Percentiles rank a stretch among this genome's conserved stretches.
phyloP scores from a whole-genome alignment of 2,329 filamentous ascomycete species.

The Ceratocystis alfenasii region DNA sequence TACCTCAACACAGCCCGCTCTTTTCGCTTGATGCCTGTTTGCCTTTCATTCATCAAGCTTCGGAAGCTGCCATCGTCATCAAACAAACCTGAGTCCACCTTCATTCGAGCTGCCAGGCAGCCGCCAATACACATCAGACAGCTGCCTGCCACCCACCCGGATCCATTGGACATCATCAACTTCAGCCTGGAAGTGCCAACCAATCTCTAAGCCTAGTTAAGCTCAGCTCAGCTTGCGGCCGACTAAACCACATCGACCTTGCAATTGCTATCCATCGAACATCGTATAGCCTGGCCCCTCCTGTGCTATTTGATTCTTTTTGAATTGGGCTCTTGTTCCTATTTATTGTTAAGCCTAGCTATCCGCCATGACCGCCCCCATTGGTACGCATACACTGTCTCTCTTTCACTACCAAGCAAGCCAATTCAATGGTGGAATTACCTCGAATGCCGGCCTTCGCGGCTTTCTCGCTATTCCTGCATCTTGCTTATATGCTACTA shows the following conservation, averaged over 20 bases:
- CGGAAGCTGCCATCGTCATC: slow-evolving; percentile 12
- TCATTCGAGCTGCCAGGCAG: neutral
- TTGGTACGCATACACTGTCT: slow-evolving; percentile 10
- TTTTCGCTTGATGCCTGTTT: neutral
- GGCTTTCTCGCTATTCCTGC: neutral
- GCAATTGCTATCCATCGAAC: slow-evolving; percentile 2
- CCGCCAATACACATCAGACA: neutral
- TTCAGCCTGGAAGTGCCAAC: slow-evolving; percentile 6
- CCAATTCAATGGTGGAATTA: neutral
- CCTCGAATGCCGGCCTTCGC: neutral
- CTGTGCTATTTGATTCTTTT: neutral
- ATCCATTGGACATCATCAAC: neutral
- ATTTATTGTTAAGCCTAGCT: neutral
- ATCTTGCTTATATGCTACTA: neutral
- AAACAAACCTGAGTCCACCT: neutral
- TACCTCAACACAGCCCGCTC: slow-evolving; percentile 1
- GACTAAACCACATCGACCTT: neutral
- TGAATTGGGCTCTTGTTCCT: neutral
- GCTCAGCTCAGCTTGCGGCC: slow-evolving; percentile 7
- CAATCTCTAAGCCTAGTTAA: neutral
- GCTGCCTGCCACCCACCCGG: neutral
- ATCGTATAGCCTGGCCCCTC: neutral
- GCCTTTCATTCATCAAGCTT: neutral
- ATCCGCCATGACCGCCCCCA: slow-evolving; percentile 17
- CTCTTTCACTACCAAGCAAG: neutral